These are phyloP conservation scores for Naganishia friedmannii DNA, from an alignment of 768 basidiomycete species.

Conservation along the genomic window DNA sequence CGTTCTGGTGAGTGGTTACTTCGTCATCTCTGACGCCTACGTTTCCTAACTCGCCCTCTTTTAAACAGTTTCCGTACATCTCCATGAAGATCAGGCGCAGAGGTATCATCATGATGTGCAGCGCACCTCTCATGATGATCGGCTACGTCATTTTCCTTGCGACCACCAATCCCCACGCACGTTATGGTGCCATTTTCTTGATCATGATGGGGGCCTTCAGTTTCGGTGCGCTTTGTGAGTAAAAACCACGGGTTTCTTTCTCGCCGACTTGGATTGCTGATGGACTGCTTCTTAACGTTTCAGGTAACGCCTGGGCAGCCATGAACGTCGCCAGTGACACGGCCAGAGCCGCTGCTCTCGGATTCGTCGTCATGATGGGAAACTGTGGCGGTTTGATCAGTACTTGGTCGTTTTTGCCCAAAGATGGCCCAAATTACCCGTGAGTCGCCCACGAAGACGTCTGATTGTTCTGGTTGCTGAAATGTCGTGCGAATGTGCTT, in stretches of 20 bases:
- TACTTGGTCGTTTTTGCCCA: constrained; percentile 29
- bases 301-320: constrained; percentile 36
- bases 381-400: constrained; percentile 30
- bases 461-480: neutral
- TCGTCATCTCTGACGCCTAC: neutral
- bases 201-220: constrained; percentile 28
- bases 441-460: neutral
- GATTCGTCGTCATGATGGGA: constrained; percentile 36
- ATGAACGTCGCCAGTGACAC: constrained; percentile 38
- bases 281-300: neutral
- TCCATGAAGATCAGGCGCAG: constrained; percentile 36
- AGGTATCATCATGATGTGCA: constrained; percentile 31
- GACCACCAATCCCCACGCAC: constrained; percentile 24
- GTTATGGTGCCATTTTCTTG: constrained; percentile 33
- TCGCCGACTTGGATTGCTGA: neutral
- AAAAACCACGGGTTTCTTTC: neutral
- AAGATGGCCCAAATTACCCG: constrained; percentile 29
- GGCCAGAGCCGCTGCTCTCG: constrained; percentile 33
- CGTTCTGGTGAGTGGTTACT: constrained; percentile 21
- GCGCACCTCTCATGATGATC: constrained; percentile 32
- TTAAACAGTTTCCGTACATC: constrained; percentile 29
- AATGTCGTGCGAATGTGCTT: neutral
- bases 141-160: constrained; percentile 35
- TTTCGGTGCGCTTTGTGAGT: constrained; percentile 18
- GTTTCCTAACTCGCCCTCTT: neutral